Percentiles rank a stretch among this genome's conserved stretches.
Conservation (phyloP, 2,329 filamentous ascomycete genomes). For the Monilinia vaccinii-corymbosi region DNA sequence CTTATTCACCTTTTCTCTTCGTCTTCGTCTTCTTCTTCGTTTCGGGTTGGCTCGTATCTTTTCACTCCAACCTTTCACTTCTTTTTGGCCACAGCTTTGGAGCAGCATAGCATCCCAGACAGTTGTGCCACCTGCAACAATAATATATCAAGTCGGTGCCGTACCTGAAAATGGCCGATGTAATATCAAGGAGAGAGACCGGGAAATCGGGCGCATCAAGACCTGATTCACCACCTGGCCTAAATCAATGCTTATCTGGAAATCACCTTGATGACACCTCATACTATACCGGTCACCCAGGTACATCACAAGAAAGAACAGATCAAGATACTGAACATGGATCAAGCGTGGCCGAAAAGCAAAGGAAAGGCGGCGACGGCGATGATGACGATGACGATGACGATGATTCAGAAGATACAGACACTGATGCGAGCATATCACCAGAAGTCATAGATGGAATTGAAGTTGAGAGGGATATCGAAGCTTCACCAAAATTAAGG, state of each 20-base stretch:
- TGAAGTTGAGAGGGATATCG: constrained; percentile 22
- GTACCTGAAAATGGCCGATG: neutral
- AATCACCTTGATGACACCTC: constrained; percentile 20
- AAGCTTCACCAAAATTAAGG: constrained; percentile 16
- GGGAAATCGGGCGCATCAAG: constrained; percentile 7
- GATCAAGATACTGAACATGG: neutral
- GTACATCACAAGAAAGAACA: neutral
- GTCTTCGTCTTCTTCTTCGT: neutral
- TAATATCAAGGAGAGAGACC: neutral
- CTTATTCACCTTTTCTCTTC: neutral
- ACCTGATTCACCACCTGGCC: constrained; percentile 9
- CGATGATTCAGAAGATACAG: constrained; percentile 7
- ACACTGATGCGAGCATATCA: constrained; percentile 11
- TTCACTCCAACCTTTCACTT: neutral
- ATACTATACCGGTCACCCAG: constrained; percentile 5
- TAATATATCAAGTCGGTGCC: neutral
- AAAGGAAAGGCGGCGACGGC: too few relatives aligned
- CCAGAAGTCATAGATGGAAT: constrained; percentile 21
- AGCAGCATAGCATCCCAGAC: neutral
- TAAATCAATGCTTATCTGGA: constrained; percentile 18
- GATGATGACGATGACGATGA: neutral
- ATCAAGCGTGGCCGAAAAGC: too few relatives aligned
- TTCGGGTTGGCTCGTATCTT: neutral
- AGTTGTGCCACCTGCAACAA: neutral
- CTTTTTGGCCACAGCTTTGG: too few relatives aligned